These are phyloP conservation scores for Saksenaea oblongispora DNA, from an alignment of 371 early-diverging fungal genomes.

Conservation along the genomic window DNA sequence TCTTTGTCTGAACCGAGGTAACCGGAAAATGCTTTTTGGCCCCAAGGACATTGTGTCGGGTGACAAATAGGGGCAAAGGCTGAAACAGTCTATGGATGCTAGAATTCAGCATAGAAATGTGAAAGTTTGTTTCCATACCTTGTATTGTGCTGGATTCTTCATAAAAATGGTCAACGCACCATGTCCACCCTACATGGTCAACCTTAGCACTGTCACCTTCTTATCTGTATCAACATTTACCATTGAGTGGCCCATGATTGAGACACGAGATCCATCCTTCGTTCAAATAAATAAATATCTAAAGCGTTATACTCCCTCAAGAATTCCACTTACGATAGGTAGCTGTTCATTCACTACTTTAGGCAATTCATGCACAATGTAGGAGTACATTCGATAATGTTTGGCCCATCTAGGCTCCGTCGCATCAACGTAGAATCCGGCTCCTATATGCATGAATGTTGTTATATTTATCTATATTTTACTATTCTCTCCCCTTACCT, in stretches of 20 bases:
- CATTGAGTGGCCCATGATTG: constrained; percentile 86
- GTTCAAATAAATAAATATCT: not conserved
- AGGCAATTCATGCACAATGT: constrained; percentile 76
- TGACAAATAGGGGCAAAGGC: constrained; percentile 86
- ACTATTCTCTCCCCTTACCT: constrained; percentile 20
- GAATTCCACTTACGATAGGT: constrained; percentile 55
- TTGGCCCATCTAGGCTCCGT: constrained; percentile 72
- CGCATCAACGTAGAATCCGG: constrained; percentile 86
- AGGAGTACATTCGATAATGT: constrained; percentile 85
- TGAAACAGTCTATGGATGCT: constrained; percentile 57
- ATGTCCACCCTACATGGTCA: constrained; percentile 79
- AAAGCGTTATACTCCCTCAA: not conserved
- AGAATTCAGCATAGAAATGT: not conserved
- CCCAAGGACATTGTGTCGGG: constrained; percentile 75
- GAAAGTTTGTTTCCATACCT: constrained; percentile 23
- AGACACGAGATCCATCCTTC: constrained; percentile 62
- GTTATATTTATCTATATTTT: not conserved
- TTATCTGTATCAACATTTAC: constrained; percentile 24
- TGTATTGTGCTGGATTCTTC: constrained; percentile 69
- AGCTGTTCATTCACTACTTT: constrained; percentile 54
- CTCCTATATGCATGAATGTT: constrained; percentile 28
- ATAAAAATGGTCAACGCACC: constrained; percentile 80
- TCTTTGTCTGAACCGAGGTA: constrained; percentile 68
- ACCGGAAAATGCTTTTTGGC: constrained; percentile 73
- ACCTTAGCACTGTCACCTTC: not conserved